Base-by-base conservation (phyloP, 192 early-diverging fungal species). In the Martensiomyces pterosporus region DNA sequence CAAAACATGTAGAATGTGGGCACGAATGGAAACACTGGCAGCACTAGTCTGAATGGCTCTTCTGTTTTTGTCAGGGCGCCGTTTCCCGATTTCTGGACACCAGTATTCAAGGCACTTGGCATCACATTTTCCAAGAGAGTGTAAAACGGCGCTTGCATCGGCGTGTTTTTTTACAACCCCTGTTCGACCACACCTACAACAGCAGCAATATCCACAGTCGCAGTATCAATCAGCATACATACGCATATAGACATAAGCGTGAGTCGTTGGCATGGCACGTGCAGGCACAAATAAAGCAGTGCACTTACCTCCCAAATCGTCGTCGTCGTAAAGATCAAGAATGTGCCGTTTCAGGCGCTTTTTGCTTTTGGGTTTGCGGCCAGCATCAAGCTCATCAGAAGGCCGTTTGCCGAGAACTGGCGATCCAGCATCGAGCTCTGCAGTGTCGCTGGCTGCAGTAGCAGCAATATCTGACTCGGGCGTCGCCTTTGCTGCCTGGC, bases 51-150 rank as follows among this genome's bases (percentile, higher is more conserved):
- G 10, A 15, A 10, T 9, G 29, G 15, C 19, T 32, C 29, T 12
- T 32, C 29, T 12, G 2, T 55, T 2, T 40, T 45, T 2, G 46
- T 65, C 27, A 52, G 41, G 35, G 63, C 63, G 18, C 63, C 63
- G 24, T 65, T 65, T 33, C 63, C 63, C 0, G 38, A n/a, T 26
- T 54, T 48, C 34, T 65, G 63, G 63, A 18, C 51, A 18, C 50
- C 34, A 3, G 33, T 53, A n/a, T 65, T 65, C 29, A 32, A 43
- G 6, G 32, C 50, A 14, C 46, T 65, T 1, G 47, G 41, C 14
- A 24, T 65, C 10, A 18, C 37, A 4, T 26, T 52, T 25, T 38
- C 47, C 21, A 9, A 33, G 6, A 50, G 34, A n/a, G 3, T 6
- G n/a, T 24, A 14, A 27, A 14, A 27, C n/a, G n/a, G n/a, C n/a